phyloP scores from a whole-genome alignment of 164 flowering plant genomes.

The Buxus sempervirens region DNA sequence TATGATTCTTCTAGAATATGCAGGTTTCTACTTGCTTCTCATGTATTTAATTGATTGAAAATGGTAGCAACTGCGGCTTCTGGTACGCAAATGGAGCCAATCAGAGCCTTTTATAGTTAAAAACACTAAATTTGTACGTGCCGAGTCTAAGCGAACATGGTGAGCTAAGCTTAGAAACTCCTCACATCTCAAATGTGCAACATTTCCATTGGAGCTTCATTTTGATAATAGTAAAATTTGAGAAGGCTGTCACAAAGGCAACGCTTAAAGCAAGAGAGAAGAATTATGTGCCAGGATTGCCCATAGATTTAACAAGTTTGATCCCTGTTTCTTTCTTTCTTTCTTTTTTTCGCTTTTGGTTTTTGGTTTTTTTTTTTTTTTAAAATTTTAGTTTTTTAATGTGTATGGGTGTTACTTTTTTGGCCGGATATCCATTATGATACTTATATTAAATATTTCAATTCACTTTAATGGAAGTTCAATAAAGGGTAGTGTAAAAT shows the following conservation, averaged over 20 bases:
- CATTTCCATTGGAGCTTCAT: slow-evolving; percentile 33
- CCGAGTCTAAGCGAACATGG: slow-evolving; percentile 20
- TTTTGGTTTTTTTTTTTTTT: too few species aligned
- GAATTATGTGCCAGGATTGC: slow-evolving; percentile 52
- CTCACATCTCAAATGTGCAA: slow-evolving; percentile 33
- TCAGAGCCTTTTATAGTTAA: slow-evolving; percentile 24
- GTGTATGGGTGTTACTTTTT: too few species aligned
- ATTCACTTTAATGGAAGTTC: background rate
- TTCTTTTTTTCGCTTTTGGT: background rate
- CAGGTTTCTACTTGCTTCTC: slow-evolving; percentile 18
- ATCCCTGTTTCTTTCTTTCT: background rate
- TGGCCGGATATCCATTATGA: too few species aligned
- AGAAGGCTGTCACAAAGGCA: slow-evolving; percentile 51
- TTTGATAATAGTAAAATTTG: slow-evolving; percentile 25
- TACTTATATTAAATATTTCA: background rate
- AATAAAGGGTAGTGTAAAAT: background rate
- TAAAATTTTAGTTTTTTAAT: too few species aligned
- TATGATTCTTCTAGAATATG: background rate
- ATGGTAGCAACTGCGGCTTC: slow-evolving; percentile 64
- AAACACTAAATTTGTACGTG: slow-evolving; percentile 26
- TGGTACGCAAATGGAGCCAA: slow-evolving; percentile 50
- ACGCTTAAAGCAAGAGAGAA: slow-evolving; percentile 50
- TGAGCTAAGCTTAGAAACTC: slow-evolving; percentile 42
- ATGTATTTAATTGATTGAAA: slow-evolving; percentile 17
- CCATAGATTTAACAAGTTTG: slow-evolving; percentile 78